A percentile compares a stretch with the other conserved stretches of the same genome.
These are phyloP conservation scores for Neurospora sp. DNA, from an alignment of 495 filamentous ascomycete species.

Conservation along the genomic window DNA sequence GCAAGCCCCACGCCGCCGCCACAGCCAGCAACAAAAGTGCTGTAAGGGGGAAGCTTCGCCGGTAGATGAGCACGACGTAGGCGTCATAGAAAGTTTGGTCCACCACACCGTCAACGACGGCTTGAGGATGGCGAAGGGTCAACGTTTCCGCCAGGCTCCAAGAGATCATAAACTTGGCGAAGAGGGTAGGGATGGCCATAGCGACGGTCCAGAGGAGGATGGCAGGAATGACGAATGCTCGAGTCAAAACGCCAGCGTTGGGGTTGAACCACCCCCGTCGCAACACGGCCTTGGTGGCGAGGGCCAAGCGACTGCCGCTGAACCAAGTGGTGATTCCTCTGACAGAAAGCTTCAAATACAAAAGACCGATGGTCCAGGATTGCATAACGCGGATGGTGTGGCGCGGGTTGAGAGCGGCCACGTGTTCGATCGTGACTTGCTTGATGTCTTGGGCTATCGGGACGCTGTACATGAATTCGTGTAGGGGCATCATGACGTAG, in stretches of 20 bases:
- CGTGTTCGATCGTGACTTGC: background rate
- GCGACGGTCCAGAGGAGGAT: constrained; percentile 46
- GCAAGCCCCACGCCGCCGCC: constrained; percentile 32
- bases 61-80: constrained; percentile 49
- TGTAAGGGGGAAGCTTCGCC: constrained; percentile 61
- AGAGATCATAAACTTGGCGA: constrained; percentile 23
- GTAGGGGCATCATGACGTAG: constrained; percentile 78
- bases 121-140: constrained; percentile 4
- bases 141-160: constrained; percentile 17
- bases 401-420: constrained; percentile 24
- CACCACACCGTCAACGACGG: constrained; percentile 8
- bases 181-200: constrained; percentile 44
- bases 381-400: constrained; percentile 86
- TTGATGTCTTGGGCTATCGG: constrained; percentile 2
- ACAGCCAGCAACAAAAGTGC: constrained; percentile 32
- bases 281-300: constrained; percentile 64
- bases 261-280: constrained; percentile 74
- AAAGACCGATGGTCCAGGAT: constrained; percentile 84
- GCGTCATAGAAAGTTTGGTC: constrained; percentile 30
- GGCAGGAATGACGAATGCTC: constrained; percentile 70
- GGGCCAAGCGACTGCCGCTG: constrained; percentile 55
- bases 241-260: constrained; percentile 65
- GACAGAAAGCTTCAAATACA: constrained; percentile 81
- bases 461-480: constrained; percentile 59
- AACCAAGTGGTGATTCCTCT: constrained; percentile 56